Conservation (phyloP, 345 rosid genomes). For the Kandelia obovata region DNA sequence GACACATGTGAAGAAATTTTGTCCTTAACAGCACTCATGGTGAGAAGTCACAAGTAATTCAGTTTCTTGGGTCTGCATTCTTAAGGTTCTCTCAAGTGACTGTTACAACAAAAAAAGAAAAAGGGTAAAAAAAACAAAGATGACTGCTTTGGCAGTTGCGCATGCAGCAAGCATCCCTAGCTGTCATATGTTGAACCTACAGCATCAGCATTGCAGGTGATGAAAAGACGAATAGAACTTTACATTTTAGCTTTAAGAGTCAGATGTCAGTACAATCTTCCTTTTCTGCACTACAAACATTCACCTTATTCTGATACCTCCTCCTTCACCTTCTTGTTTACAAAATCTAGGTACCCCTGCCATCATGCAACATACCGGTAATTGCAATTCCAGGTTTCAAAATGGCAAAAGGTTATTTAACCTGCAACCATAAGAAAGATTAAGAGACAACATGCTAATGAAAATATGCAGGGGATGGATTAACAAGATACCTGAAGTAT, state of each 20-base stretch:
- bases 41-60: neutral
- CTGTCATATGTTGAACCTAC: neutral
- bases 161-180: neutral
- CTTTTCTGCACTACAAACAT: no score
- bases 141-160: no score
- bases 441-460: neutral
- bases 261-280: neutral
- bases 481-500: slow-evolving; percentile 72
- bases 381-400: neutral
- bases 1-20: neutral
- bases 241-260: no score
- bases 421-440: slow-evolving; percentile 2
- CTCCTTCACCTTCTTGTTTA: slow-evolving; percentile 38
- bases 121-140: neutral
- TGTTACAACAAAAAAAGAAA: no score
- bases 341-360: slow-evolving; percentile 71
- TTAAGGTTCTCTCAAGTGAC: no score
- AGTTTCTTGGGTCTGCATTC: no score
- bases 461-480: slow-evolving; percentile 7
- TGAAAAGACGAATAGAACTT: neutral
- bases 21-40: no score
- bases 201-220: neutral
- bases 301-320: slow-evolving; percentile 19
- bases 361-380: slow-evolving; percentile 17
- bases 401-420: neutral